Conservation (phyloP, 2,329 filamentous ascomycete genomes). For the Mycosphaerella sp. region DNA sequence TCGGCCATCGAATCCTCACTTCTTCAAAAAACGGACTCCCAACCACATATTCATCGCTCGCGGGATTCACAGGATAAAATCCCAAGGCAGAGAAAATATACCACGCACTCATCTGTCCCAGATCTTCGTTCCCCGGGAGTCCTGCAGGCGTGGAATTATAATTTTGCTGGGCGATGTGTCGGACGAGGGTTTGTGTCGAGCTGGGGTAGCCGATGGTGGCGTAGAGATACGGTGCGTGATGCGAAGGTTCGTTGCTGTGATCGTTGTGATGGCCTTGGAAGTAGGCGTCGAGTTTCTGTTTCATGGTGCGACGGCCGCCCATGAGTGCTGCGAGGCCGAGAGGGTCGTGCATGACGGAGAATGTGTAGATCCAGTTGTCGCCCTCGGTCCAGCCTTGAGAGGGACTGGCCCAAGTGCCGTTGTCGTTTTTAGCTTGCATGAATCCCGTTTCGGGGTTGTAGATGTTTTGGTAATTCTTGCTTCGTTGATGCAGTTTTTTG, state of each 20-base stretch:
- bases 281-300: constrained; percentile 41
- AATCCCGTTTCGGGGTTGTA: constrained; percentile 44
- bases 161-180: constrained; percentile 37
- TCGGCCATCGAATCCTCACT: constrained; percentile 37
- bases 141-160: constrained; percentile 46
- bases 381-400: constrained; percentile 48
- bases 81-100: constrained; percentile 45
- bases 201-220: constrained; percentile 40
- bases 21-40: constrained; percentile 45
- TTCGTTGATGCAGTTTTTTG: constrained; percentile 33
- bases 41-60: constrained; percentile 43
- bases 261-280: constrained; percentile 46
- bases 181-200: constrained; percentile 37
- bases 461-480: constrained; percentile 39
- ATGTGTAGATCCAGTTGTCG: constrained; percentile 48
- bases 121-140: constrained; percentile 45
- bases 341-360: constrained; percentile 46
- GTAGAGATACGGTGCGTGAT: constrained; percentile 46
- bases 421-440: constrained; percentile 46
- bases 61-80: constrained; percentile 45
- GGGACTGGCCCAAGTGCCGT: constrained; percentile 42
- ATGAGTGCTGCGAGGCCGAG: constrained; percentile 41
- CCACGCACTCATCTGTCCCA: constrained; percentile 49
- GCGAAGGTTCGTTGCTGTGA: constrained; percentile 46
- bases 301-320: constrained; percentile 36